phyloP scores from a whole-genome alignment of 1,139 yeast genomes.

The Wickerhamiella pararugosa region DNA sequence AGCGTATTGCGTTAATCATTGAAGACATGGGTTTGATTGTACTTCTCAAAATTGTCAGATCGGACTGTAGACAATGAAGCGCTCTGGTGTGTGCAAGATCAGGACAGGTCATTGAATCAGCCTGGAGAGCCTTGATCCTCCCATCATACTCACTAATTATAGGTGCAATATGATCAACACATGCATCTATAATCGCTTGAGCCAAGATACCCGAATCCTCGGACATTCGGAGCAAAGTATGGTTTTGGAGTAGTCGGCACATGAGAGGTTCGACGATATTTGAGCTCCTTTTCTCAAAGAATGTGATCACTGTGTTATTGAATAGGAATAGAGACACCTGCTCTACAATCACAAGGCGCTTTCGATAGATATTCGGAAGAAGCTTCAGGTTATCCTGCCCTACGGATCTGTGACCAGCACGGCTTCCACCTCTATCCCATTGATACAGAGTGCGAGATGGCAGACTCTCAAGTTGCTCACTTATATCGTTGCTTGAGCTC shows the following conservation, averaged over 20 bases:
- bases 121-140: constrained; percentile 33
- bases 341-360: constrained; percentile 33
- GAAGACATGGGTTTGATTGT: constrained; percentile 33
- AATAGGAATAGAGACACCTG: constrained; percentile 36
- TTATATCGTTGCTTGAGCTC: neutral
- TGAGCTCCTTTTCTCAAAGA: constrained; percentile 38
- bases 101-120: constrained; percentile 36
- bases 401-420: neutral
- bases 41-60: constrained; percentile 32
- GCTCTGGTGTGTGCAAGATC: constrained; percentile 36
- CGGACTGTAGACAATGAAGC: constrained; percentile 37
- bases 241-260: constrained; percentile 30
- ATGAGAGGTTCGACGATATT: constrained; percentile 37
- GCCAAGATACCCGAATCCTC: constrained; percentile 36
- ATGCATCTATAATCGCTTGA: constrained; percentile 39
- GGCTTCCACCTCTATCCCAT: neutral
- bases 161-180: constrained; percentile 43
- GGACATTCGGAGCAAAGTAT: constrained; percentile 34
- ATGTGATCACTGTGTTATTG: constrained; percentile 35
- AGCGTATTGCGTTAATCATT: constrained; percentile 31
- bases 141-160: constrained; percentile 43
- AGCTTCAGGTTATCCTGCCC: neutral
- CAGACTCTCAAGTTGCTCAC: neutral
- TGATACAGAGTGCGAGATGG: constrained; percentile 2
- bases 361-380: neutral